Percentiles rank a stretch among this genome's conserved stretches.
Evolutionary conservation across 768 basidiomycete genomes (phyloP).

Genomic region (Phylloporus sp.): DNA sequence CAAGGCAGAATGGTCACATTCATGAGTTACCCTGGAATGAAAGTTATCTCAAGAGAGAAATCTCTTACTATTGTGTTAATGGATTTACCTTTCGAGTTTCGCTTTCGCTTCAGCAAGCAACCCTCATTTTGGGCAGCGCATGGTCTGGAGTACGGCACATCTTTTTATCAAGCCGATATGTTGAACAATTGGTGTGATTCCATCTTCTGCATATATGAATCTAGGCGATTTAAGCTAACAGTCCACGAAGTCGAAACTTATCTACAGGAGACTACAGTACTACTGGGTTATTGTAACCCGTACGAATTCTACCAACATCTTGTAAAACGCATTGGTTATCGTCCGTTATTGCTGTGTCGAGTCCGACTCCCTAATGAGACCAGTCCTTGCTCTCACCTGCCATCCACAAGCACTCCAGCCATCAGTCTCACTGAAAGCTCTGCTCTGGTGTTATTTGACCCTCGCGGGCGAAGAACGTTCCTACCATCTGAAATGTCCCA

Average conservation of each 20-base stretch:
- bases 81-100: too few relatives aligned
- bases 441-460: background rate
- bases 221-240: background rate
- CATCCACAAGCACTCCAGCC: background rate
- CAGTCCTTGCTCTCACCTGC: background rate
- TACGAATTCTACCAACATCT: background rate
- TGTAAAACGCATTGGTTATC: background rate
- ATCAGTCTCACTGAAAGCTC: background rate
- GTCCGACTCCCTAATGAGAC: background rate
- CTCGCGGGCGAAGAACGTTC: background rate
- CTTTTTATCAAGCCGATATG: background rate
- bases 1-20: constrained; percentile 75
- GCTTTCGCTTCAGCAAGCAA: too few relatives aligned
- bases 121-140: too few relatives aligned
- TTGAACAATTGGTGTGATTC: background rate
- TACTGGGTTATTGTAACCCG: too few relatives aligned
- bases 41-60: background rate
- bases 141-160: background rate
- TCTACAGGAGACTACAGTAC: too few relatives aligned
- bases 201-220: background rate
- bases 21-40: constrained; percentile 8
- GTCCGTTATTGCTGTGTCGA: background rate
- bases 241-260: background rate
- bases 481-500: background rate
- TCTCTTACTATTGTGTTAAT: too few relatives aligned